These are phyloP conservation scores for Penicillium sp. DNA, from an alignment of 2,329 filamentous ascomycete species.

Conservation along the genomic window DNA sequence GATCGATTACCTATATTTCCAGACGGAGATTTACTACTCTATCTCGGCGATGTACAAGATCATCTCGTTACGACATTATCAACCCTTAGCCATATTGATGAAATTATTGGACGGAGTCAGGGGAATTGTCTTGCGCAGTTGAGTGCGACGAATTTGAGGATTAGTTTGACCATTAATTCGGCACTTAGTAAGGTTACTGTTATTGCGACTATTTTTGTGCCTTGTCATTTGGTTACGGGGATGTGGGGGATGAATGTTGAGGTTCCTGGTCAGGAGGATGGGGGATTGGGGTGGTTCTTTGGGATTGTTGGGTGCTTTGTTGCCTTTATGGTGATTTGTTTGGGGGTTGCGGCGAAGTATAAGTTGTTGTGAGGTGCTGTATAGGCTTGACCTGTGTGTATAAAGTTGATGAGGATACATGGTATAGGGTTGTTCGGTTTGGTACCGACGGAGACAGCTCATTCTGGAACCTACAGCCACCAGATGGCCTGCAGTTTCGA, in stretches of 20 bases:
- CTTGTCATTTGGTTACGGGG: conserved; percentile 82
- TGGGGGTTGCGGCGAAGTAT: conserved; percentile 39
- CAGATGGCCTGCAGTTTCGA: too few relatives aligned
- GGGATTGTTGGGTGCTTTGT: conserved; percentile 51
- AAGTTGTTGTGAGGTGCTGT: conserved; percentile 40
- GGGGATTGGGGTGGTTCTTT: conserved; percentile 50
- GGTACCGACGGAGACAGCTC: too few relatives aligned
- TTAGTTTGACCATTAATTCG: conserved; percentile 83
- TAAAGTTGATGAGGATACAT: too few relatives aligned
- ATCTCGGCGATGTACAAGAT: conserved; percentile 95
- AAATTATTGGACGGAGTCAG: conserved; percentile 90
- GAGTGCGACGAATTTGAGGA: conserved; percentile 83
- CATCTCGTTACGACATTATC: conserved; percentile 98
- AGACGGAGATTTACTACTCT: conserved; percentile 90
- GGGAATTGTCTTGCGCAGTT: conserved; percentile 94
- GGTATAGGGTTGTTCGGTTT: too few relatives aligned
- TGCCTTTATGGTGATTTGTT: conserved; percentile 41
- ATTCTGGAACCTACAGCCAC: too few relatives aligned
- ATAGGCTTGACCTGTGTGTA: too few relatives aligned
- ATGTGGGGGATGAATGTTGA: conserved; percentile 56
- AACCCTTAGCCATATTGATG: conserved; percentile 90
- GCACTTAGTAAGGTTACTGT: conserved; percentile 93
- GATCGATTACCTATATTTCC: conserved; percentile 92
- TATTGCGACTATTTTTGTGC: conserved; percentile 88
- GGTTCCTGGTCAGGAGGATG: conserved; percentile 45